These are phyloP conservation scores for Mariannaea sp. DNA, from an alignment of 2,329 filamentous ascomycete genomes.

Conservation along the genomic window DNA sequence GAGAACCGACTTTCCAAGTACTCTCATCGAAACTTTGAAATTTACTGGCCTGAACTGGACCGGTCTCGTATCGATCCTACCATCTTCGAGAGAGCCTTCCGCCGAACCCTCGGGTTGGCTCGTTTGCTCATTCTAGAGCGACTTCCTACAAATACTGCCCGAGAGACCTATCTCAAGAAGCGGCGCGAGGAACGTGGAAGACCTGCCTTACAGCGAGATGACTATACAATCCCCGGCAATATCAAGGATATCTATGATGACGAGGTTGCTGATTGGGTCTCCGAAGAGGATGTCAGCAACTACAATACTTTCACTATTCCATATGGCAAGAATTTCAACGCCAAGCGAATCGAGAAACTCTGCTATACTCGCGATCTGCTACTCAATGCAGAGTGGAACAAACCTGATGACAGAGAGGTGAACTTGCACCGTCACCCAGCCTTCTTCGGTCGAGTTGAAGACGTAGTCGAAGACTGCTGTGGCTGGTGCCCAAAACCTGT, in stretches of 20 bases:
- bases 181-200: constrained; percentile 74
- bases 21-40: constrained; percentile 81
- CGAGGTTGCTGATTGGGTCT: constrained; percentile 82
- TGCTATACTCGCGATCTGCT: constrained; percentile 81
- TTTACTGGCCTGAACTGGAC: constrained; percentile 77
- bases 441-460: constrained; percentile 77
- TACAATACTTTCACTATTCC: constrained; percentile 80
- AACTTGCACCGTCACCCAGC: constrained; percentile 83
- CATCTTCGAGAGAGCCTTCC: constrained; percentile 83
- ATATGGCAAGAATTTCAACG: constrained; percentile 65
- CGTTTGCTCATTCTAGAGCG: constrained; percentile 80
- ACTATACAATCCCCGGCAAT: constrained; percentile 59
- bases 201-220: constrained; percentile 55
- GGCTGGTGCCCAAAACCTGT: constrained; percentile 73
- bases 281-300: constrained; percentile 74
- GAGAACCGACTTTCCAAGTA: constrained; percentile 88
- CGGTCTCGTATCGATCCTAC: constrained; percentile 80
- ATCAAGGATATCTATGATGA: constrained; percentile 79
- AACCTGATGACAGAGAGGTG: constrained; percentile 72
- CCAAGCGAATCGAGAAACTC: constrained; percentile 78
- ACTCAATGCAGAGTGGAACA: constrained; percentile 87
- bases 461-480: constrained; percentile 82
- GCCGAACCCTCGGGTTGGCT: constrained; percentile 75
- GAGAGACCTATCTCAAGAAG: constrained; percentile 72
- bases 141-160: constrained; percentile 69